phyloP scores from a whole-genome alignment of 2,329 filamentous ascomycete species.

The Fusarium piperis region DNA sequence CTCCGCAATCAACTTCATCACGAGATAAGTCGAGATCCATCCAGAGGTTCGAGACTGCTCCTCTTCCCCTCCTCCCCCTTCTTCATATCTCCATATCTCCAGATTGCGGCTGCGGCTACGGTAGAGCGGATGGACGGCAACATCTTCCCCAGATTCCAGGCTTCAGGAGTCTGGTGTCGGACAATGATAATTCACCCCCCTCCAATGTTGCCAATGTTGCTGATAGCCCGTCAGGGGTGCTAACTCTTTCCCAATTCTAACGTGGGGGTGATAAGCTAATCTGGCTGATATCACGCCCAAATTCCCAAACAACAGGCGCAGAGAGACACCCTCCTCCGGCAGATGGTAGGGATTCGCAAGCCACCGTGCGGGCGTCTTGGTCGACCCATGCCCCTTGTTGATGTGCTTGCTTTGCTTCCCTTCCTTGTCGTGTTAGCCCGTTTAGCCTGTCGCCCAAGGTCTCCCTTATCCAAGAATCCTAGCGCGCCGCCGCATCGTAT shows the following conservation, averaged over 20 bases:
- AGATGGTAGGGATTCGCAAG: constrained; percentile 30
- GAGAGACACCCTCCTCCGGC: constrained; percentile 6
- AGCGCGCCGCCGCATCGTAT: constrained; percentile 33
- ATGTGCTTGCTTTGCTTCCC: not conserved
- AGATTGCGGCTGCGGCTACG: constrained; percentile 12
- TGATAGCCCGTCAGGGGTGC: constrained; percentile 29
- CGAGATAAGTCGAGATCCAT: constrained; percentile 31
- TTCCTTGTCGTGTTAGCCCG: not conserved
- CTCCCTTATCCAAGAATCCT: constrained; percentile 17
- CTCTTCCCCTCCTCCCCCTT: not conserved
- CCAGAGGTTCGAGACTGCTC: constrained; percentile 6
- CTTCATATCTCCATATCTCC: constrained; percentile 5
- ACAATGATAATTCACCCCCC: not conserved
- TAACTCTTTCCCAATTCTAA: constrained; percentile 10
- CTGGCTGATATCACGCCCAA: constrained; percentile 32
- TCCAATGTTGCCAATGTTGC: constrained; percentile 4
- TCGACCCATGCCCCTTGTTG: constrained; percentile 9
- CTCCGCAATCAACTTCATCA: constrained; percentile 33
- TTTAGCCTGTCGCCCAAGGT: constrained; percentile 11
- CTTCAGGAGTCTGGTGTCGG: constrained; percentile 12
- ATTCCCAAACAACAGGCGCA: constrained; percentile 3
- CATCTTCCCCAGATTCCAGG: constrained; percentile 38
- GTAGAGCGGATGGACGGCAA: constrained; percentile 29
- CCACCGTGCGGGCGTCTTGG: constrained; percentile 14
- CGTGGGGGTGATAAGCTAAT: constrained; percentile 36